Evolutionary conservation across 2,329 filamentous ascomycete genomes (phyloP).

Genomic region (Nigrograna mackinnonii): DNA sequence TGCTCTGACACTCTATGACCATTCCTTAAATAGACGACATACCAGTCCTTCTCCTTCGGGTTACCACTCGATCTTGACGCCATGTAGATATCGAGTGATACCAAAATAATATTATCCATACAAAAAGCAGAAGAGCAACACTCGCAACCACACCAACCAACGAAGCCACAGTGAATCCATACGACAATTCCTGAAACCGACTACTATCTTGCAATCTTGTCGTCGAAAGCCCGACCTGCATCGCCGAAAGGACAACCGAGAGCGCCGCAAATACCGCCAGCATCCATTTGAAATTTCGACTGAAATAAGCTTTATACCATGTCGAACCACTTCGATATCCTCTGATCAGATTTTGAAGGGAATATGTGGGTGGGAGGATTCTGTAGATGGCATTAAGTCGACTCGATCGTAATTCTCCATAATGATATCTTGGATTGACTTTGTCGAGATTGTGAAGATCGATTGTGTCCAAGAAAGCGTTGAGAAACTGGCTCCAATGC

Average conservation of each 20-base stretch:
- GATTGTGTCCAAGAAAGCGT: conserved; percentile 1
- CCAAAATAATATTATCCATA: conserved; percentile 11
- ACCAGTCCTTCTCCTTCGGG: too few relatives aligned
- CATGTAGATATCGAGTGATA: conserved; percentile 7
- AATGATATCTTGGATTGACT: neutral
- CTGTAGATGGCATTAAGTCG: neutral
- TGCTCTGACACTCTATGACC: too few relatives aligned
- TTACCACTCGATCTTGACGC: conserved; percentile 7
- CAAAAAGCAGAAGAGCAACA: conserved; percentile 1
- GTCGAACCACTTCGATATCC: conserved; percentile 11
- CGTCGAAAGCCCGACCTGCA: conserved; percentile 9
- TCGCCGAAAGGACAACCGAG: neutral
- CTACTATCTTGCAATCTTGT: conserved; percentile 6
- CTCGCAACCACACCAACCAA: conserved; percentile 7
- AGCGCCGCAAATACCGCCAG: neutral
- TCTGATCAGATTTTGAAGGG: conserved; percentile 6
- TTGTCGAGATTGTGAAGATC: neutral
- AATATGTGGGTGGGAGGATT: neutral
- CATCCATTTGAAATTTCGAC: neutral
- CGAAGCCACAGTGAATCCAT: conserved; percentile 10
- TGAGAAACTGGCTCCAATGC: neutral
- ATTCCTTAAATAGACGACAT: too few relatives aligned
- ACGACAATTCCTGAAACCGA: conserved; percentile 11
- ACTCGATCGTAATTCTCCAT: neutral
- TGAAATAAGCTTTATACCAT: neutral